Conservation (phyloP, 225 moss, liverwort and hornwort species). For the Pseudoscleropodium purum region DNA sequence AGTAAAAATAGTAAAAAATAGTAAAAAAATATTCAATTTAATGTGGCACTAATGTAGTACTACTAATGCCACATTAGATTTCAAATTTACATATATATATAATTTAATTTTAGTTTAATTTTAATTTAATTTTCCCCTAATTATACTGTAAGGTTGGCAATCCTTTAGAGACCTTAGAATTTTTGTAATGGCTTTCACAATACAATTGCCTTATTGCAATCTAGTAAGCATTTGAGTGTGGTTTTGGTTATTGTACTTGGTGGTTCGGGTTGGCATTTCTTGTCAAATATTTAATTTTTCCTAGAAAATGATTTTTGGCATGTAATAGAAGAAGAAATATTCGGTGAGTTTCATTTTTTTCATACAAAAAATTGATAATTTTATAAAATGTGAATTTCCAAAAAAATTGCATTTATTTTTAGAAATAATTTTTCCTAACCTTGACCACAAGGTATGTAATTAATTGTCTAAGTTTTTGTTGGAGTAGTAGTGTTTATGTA, state of each 20-base stretch:
- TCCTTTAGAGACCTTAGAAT: too few species aligned
- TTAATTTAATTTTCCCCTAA: too few species aligned
- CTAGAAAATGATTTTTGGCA: neutral
- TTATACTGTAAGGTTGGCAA: too few species aligned
- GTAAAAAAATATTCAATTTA: too few species aligned
- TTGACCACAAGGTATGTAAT: fast-evolving
- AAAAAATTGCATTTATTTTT: neutral
- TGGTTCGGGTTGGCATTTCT: neutral
- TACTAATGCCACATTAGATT: too few species aligned
- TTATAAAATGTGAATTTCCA: neutral
- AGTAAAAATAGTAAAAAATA: too few species aligned
- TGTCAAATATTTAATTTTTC: neutral
- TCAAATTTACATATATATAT: too few species aligned
- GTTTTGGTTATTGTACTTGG: fast-evolving
- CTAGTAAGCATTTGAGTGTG: neutral
- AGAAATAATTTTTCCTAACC: neutral
- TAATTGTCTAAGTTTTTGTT: neutral
- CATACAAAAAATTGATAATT: neutral
- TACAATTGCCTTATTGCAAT: too few species aligned
- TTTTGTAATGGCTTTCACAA: too few species aligned
- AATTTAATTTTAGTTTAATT: too few species aligned
- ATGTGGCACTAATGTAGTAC: too few species aligned
- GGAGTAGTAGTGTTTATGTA: neutral
- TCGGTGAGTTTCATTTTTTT: neutral
- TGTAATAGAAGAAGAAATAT: neutral